Percentiles rank a stretch among this genome's conserved stretches.
These are phyloP conservation scores for Raphanus hybrid DNA, from an alignment of 441 rosid genomes.

Conservation along the genomic window DNA sequence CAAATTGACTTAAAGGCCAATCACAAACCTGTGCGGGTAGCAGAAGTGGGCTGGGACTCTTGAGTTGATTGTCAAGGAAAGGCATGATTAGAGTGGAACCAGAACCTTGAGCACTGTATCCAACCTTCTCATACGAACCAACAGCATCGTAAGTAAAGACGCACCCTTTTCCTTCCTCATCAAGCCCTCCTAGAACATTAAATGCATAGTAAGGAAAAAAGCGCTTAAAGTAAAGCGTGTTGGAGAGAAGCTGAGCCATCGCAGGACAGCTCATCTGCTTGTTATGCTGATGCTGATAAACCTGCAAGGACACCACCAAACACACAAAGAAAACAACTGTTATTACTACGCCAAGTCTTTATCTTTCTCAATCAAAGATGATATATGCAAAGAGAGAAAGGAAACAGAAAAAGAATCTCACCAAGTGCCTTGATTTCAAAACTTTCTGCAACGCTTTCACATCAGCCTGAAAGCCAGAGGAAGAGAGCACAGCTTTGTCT, in stretches of 20 bases:
- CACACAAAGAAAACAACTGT: not conserved
- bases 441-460: conserved; percentile 90
- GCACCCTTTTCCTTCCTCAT: conserved; percentile 89
- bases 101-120: conserved; percentile 94
- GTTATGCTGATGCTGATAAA: conserved; percentile 97
- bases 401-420: conserved; percentile 47
- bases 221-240: conserved; percentile 93
- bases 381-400: not conserved
- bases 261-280: conserved; percentile 98
- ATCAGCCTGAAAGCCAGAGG: conserved; percentile 99
- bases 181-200: conserved; percentile 94
- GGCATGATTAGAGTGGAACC: conserved; percentile 93
- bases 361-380: not conserved
- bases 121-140: conserved; percentile 97
- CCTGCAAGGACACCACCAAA: conserved; percentile 46
- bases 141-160: conserved; percentile 98
- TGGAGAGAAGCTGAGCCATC: conserved; percentile 93
- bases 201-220: conserved; percentile 97
- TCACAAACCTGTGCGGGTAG: conserved; percentile 59
- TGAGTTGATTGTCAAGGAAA: conserved; percentile 93
- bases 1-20: not conserved
- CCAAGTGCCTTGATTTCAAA: conserved; percentile 83
- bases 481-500: conserved; percentile 82
- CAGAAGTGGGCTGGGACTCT: conserved; percentile 95
- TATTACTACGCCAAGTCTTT: not conserved